Evolutionary conservation across 2,329 filamentous ascomycete species (phyloP).

Genomic region (Corniculantispora saksenae): DNA sequence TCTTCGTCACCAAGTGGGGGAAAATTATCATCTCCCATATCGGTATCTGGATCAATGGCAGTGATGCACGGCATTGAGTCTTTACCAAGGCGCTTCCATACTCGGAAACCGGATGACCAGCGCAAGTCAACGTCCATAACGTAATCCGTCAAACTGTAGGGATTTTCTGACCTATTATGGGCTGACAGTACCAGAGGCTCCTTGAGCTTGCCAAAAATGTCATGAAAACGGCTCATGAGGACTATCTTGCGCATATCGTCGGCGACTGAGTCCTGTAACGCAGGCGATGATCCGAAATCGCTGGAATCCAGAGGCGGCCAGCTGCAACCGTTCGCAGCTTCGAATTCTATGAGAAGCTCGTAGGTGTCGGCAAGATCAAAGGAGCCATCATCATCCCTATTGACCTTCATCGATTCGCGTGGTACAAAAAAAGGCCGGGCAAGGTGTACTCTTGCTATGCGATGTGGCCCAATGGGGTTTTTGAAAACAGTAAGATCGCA

Average conservation of each 20-base stretch:
- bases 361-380: slow-evolving; percentile 54
- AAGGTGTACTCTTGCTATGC: slow-evolving; percentile 50
- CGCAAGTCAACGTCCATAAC: slow-evolving; percentile 51
- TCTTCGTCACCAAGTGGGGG: slow-evolving; percentile 26
- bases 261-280: slow-evolving; percentile 5
- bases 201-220: slow-evolving; percentile 45
- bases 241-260: slow-evolving; percentile 35
- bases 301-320: slow-evolving; percentile 53
- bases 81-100: slow-evolving; percentile 38
- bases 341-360: slow-evolving; percentile 52
- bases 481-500: slow-evolving; percentile 54
- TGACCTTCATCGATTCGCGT: slow-evolving; percentile 51
- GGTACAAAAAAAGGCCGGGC: slow-evolving; percentile 53
- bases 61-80: slow-evolving; percentile 48
- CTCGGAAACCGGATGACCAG: slow-evolving; percentile 45
- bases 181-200: slow-evolving; percentile 34
- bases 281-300: slow-evolving; percentile 10
- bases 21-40: slow-evolving; percentile 28
- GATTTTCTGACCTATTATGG: slow-evolving; percentile 28
- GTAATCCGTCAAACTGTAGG: slow-evolving; percentile 41
- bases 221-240: slow-evolving; percentile 42
- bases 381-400: slow-evolving; percentile 47
- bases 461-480: slow-evolving; percentile 47
- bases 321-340: slow-evolving; percentile 47
- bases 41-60: slow-evolving; percentile 38